Conservation (phyloP, 495 filamentous ascomycete species). For the Platismatia glauca region DNA sequence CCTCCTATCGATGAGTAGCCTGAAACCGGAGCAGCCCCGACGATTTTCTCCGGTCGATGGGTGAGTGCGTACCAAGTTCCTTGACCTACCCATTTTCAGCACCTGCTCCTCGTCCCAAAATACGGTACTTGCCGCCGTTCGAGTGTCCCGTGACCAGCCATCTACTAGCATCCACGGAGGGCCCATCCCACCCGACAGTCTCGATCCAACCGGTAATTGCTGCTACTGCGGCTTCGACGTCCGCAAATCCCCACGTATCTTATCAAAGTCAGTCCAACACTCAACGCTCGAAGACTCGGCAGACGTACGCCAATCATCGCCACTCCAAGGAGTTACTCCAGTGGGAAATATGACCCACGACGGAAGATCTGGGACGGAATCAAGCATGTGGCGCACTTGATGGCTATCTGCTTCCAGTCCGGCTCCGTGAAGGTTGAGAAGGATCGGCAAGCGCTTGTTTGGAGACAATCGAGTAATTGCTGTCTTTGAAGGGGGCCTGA, state of each 20-base stretch:
- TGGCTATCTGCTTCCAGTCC: constrained; percentile 46
- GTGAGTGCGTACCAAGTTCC: constrained; percentile 51
- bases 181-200: constrained; percentile 38
- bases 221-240: constrained; percentile 45
- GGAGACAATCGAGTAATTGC: constrained; percentile 24
- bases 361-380: constrained; percentile 42
- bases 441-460: constrained; percentile 31
- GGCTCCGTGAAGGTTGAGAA: constrained; percentile 48
- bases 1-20: constrained; percentile 53
- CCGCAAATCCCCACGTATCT: constrained; percentile 51
- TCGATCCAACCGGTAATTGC: constrained; percentile 45
- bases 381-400: constrained; percentile 38
- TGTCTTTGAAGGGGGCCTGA: constrained; percentile 45
- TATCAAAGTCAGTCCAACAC: constrained; percentile 18
- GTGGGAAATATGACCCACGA: constrained; percentile 51
- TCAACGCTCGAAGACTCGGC: neutral
- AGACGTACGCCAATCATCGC: constrained; percentile 52
- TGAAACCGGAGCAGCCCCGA: constrained; percentile 48
- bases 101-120: neutral
- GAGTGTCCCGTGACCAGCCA: constrained; percentile 53
- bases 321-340: constrained; percentile 50
- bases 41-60: constrained; percentile 48
- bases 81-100: constrained; percentile 34
- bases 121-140: constrained; percentile 38
- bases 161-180: constrained; percentile 34